These are phyloP conservation scores for Usnea hakonensis DNA, from an alignment of 495 filamentous ascomycete genomes.

Conservation along the genomic window DNA sequence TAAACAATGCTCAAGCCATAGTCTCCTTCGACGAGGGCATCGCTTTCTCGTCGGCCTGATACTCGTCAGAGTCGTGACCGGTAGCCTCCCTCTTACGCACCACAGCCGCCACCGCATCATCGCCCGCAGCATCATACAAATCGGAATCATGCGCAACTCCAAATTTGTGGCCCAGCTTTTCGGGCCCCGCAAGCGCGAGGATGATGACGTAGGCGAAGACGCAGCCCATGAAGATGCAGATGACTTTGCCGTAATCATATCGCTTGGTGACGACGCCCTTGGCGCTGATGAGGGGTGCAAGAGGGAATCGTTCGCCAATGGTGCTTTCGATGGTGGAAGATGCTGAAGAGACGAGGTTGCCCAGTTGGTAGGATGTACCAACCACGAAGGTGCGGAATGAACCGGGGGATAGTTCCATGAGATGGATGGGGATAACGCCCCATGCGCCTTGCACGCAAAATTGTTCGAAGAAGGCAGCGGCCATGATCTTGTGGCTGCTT, in stretches of 20 bases:
- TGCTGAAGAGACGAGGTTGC: slow-evolving; percentile 74
- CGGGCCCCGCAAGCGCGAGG: slow-evolving; percentile 68
- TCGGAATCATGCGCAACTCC: slow-evolving; percentile 61
- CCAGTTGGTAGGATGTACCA: slow-evolving; percentile 76
- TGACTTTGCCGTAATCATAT: slow-evolving; percentile 83
- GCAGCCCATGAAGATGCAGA: slow-evolving; percentile 88
- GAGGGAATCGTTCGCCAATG: slow-evolving; percentile 71
- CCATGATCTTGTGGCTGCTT: slow-evolving; percentile 54
- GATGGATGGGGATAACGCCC: slow-evolving; percentile 77
- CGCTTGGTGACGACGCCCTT: slow-evolving; percentile 35
- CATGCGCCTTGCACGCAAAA: slow-evolving; percentile 85
- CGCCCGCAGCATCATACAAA: slow-evolving; percentile 47
- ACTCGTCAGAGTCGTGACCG: slow-evolving; percentile 8
- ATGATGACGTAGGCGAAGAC: slow-evolving; percentile 80
- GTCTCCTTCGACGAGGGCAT: neutral
- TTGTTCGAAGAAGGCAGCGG: slow-evolving; percentile 84
- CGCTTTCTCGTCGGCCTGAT: slow-evolving; percentile 7
- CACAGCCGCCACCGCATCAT: slow-evolving; percentile 26
- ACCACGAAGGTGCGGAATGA: slow-evolving; percentile 78
- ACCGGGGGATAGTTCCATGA: slow-evolving; percentile 80
- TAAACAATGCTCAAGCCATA: neutral
- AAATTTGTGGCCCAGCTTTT: slow-evolving; percentile 59
- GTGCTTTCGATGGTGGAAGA: slow-evolving; percentile 77
- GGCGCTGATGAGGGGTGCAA: slow-evolving; percentile 46
- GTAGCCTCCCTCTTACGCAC: slow-evolving; percentile 6